Conservation (phyloP, 2,329 filamentous ascomycete species). For the Aureobasidium sp. region DNA sequence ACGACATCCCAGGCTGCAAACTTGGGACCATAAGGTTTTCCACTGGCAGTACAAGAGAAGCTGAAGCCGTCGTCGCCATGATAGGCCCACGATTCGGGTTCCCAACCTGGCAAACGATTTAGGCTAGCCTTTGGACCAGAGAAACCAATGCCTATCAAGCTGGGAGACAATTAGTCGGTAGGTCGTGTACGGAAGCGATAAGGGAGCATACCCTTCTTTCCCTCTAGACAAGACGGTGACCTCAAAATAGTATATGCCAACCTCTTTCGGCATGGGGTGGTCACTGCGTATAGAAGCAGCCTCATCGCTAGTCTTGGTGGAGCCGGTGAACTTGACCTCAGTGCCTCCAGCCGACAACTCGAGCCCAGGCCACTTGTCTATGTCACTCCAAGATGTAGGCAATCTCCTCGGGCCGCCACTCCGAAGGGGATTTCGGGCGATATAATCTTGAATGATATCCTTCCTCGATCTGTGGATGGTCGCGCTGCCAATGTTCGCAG, state of each 20-base stretch:
- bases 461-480: constrained; percentile 60
- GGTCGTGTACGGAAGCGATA: constrained; percentile 4
- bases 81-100: constrained; percentile 59
- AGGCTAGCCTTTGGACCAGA: constrained; percentile 52
- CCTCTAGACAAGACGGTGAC: constrained; percentile 58
- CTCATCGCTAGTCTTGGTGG: constrained; percentile 59
- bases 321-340: constrained; percentile 58
- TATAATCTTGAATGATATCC: constrained; percentile 67
- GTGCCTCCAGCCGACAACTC: constrained; percentile 69
- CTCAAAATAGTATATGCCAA: constrained; percentile 93
- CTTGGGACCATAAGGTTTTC: constrained; percentile 53
- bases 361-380: constrained; percentile 65
- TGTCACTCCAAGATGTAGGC: constrained; percentile 74
- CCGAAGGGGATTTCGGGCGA: constrained; percentile 61
- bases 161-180: constrained; percentile 17
- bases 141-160: constrained; percentile 53
- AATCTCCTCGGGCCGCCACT: constrained; percentile 59
- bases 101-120: constrained; percentile 58
- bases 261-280: constrained; percentile 78
- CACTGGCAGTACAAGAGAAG: constrained; percentile 53
- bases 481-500: constrained; percentile 51
- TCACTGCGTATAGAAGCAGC: constrained; percentile 77
- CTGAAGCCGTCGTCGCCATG: constrained; percentile 60
- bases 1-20: constrained; percentile 55
- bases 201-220: constrained; percentile 54